These are phyloP conservation scores for Rhodotorula mucilaginosa DNA, from an alignment of 1,284 basidiomycete genomes.

Conservation along the genomic window DNA sequence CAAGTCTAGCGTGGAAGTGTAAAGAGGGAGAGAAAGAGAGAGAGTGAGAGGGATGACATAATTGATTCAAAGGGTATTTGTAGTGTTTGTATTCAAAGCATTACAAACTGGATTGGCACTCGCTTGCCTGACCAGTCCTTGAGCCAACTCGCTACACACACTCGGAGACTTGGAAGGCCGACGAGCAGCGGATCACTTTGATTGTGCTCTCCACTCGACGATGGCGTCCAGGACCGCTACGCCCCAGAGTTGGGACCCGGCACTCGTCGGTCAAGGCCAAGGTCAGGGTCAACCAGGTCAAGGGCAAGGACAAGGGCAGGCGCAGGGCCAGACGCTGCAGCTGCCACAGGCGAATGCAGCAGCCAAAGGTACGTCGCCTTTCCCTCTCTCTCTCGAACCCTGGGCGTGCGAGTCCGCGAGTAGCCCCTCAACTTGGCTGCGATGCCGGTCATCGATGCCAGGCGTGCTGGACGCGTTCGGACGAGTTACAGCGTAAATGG, in stretches of 20 bases:
- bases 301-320: not conserved
- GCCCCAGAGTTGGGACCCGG: constrained; percentile 7
- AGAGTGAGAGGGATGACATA: not conserved
- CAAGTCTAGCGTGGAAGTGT: not conserved
- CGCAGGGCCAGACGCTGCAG: not conserved
- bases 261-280: not conserved
- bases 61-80: too few species aligned
- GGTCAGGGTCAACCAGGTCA: not conserved
- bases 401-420: too few species aligned
- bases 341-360: not conserved
- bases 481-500: too few species aligned
- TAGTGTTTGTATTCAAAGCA: too few species aligned
- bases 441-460: too few species aligned
- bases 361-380: too few species aligned
- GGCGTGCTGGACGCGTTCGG: too few species aligned
- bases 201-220: not conserved
- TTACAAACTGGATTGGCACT: too few species aligned
- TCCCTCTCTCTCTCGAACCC: too few species aligned
- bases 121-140: too few species aligned
- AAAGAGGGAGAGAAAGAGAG: not conserved
- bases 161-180: not conserved
- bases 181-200: not conserved
- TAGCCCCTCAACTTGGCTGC: too few species aligned
- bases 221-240: constrained; percentile 2
- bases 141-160: too few species aligned